Evolutionary conservation across 208 protist species (phyloP).

Genomic region (Crithidia brevicula): DNA sequence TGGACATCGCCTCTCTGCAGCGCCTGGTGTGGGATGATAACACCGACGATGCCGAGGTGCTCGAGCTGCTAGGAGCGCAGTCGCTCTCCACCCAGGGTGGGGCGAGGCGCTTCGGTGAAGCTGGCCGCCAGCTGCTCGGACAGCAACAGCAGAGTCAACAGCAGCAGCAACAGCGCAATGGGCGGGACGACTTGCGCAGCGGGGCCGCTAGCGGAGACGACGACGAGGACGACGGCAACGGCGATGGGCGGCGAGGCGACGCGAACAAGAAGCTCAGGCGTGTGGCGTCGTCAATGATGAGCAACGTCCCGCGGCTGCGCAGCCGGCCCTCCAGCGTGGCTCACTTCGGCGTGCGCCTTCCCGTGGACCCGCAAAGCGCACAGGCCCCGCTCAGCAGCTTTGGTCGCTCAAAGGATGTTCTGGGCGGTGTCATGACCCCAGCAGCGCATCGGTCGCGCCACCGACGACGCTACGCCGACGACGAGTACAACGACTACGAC

Average conservation of each 20-base stretch:
- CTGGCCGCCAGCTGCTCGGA: conserved; percentile 17
- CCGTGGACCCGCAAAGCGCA: not conserved
- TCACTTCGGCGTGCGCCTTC: conserved; percentile 35
- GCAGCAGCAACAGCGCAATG: conserved; percentile 3
- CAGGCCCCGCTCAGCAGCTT: conserved; percentile 33
- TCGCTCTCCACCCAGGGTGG: conserved; percentile 41
- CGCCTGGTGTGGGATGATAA: conserved; percentile 52
- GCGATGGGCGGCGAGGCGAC: not conserved
- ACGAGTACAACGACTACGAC: not conserved
- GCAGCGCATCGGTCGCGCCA: conserved; percentile 10
- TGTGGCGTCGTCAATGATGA: conserved; percentile 14
- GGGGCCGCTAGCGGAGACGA: not conserved
- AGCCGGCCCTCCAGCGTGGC: conserved; percentile 21
- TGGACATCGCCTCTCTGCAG: conserved; percentile 47
- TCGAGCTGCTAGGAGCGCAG: conserved; percentile 47
- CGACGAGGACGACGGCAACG: not conserved
- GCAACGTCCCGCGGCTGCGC: conserved; percentile 31
- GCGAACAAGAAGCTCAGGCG: conserved; percentile 4
- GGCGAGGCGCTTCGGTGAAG: conserved; percentile 35
- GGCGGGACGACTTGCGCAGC: not conserved
- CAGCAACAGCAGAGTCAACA: conserved; percentile 31
- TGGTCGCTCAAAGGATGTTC: conserved; percentile 36
- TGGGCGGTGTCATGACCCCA: conserved; percentile 43
- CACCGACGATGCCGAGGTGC: conserved; percentile 54
- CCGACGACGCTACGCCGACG: not conserved